Base-by-base conservation (phyloP, 2,329 filamentous ascomycete genomes). In the Allantophomopsis cytisporea region DNA sequence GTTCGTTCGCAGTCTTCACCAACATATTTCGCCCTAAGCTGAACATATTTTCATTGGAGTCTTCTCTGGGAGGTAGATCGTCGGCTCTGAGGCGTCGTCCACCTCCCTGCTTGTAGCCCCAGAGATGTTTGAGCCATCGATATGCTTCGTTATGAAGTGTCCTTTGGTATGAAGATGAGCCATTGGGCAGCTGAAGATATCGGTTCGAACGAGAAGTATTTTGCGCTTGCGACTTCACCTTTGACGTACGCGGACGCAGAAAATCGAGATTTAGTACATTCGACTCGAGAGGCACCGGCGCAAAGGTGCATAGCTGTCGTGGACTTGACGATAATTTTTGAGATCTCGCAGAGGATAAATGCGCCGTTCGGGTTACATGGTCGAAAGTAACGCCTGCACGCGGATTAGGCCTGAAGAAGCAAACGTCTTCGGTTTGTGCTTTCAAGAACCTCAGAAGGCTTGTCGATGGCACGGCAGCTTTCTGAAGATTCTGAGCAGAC, bases 1-100 rank as follows among this genome's bases (percentile, higher is more conserved):
- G 75, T 58, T 95, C 87, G 41, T 89, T 80, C 18, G 82, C 79
- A 2, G 84, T 81, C 60, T 89, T 91, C 36, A 76, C 71, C 38
- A 76, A 71, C 52, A 85, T 67, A 35, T 80, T 74, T 33, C 86
- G 73, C 33, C 80, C 80, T 38, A 80, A 68, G 52, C 68, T 80
- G 58, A 83, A 83, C 51, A 80, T 76, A 46, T 71, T 71, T 4
- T 68, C 68, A 36, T 73, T 70, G 16, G 64, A 63, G 32, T 68
- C 68, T 42, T 78, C 75, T 48, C 63, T 43, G 5, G 64, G 54
- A 13, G 77, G 76, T 10, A 78, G 66, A 49, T 78, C 73, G 45
- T 76, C 70, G 12, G 70, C 69, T 45, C 68, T 69, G 49, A 71
- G 57, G 31, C 61, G 65, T 44, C 44, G 46, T 20, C 45, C 44